Base-by-base conservation (phyloP, 2,329 filamentous ascomycete species). In the Hypoxylon sp. region DNA sequence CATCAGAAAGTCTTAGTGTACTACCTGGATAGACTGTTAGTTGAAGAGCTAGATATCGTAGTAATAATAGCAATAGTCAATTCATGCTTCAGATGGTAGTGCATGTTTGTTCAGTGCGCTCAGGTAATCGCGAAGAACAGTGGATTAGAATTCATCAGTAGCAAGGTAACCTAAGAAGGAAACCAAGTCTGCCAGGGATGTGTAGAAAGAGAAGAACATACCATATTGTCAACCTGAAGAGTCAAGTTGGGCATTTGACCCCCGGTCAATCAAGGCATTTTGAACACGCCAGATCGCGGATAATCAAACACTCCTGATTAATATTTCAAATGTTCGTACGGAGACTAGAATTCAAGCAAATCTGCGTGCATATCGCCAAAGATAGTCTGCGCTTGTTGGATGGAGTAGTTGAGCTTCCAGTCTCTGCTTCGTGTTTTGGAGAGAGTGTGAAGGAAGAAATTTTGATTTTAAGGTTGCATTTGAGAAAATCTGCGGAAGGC, bases 51-150 rank as follows among this genome's bases (percentile, higher is more conserved):
- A 42, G 44, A 46, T 32, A 61, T 50, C 39, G 39, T 29, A 35
- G 57, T 62, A 53, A 67, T 55, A 70, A 70, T 64, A 70, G 67
- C 54, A 65, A 57, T 63, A 62, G 51, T 50, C 59, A 58, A 39
- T 66, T 70, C 59, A 69, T 73, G 82, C 81, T 89, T 88, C 89
- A 91, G 89, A 91, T 91, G 89, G 89, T 91, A 90, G 88, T 91
- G 89, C 89, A 91, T 91, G 89, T 91, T 85, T 84, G 85, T 89
- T 88, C 84, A 75, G 78, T 77, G 85, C 86, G 87, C 87, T 89
- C 87, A 85, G 84, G 83, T 75, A 72, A 75, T 89, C 86, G 84
- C 87, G 85, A 78, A 72, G 85, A 89, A 88, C 86, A 82, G 86
- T 88, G 85, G 85, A 82, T 81, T 79, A 75, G 72, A 78, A 72